Conservation (phyloP, 106 monocot genomes). For the Agapanthus africanus region DNA sequence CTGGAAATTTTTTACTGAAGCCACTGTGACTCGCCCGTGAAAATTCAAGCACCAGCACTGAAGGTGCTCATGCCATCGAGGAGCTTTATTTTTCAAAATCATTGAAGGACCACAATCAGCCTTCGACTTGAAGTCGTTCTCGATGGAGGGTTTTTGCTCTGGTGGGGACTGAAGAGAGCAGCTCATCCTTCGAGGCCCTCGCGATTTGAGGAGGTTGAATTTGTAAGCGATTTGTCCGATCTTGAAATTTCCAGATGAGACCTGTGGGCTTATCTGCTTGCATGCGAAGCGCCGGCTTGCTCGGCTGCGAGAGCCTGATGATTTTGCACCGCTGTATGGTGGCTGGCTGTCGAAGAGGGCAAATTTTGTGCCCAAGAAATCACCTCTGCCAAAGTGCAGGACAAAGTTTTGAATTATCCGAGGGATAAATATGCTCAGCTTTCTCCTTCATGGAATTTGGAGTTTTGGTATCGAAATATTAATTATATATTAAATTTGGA, state of each 20-base stretch:
- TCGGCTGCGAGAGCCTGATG: constrained; percentile 27
- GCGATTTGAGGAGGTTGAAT: constrained; percentile 63
- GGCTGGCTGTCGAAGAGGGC: constrained; percentile 58
- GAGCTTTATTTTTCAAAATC: constrained; percentile 60
- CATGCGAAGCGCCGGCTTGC: constrained; percentile 42
- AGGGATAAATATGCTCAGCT: no score
- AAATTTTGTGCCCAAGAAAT: constrained; percentile 68
- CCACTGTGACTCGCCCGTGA: constrained; percentile 67
- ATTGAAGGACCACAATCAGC: background rate
- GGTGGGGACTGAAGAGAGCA: constrained; percentile 26
- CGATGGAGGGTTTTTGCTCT: background rate
- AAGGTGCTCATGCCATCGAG: constrained; percentile 73
- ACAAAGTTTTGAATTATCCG: constrained; percentile 43
- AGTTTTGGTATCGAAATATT: no score
- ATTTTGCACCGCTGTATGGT: constrained; percentile 44
- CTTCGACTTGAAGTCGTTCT: constrained; percentile 2
- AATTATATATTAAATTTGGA: no score
- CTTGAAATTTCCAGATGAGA: constrained; percentile 47
- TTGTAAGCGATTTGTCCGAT: constrained; percentile 55
- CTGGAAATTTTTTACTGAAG: constrained; percentile 83
- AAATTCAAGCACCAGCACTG: constrained; percentile 91
- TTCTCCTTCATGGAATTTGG: no score
- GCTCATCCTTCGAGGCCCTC: constrained; percentile 70
- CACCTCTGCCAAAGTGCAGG: constrained; percentile 48
- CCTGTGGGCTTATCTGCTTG: constrained; percentile 53